These are phyloP conservation scores for Mikania micrantha DNA, from an alignment of 129 eudicot species.

Conservation along the genomic window DNA sequence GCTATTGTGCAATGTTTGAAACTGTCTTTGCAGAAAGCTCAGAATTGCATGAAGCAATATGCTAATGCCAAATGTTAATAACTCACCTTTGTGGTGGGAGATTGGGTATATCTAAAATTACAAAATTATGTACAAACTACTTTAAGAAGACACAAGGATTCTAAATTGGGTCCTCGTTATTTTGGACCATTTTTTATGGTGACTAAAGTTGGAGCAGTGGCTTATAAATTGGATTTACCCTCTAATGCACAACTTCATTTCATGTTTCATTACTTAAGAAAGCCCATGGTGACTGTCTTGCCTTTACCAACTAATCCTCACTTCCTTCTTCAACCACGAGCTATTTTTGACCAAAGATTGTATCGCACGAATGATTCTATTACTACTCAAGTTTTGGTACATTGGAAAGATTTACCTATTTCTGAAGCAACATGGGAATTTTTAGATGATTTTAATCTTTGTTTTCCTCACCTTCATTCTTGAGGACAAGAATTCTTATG, in stretches of 20 bases:
- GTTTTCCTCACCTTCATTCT: no score
- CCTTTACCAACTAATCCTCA: no score
- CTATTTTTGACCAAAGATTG: not conserved
- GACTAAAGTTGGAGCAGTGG: not conserved
- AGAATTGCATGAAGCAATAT: no score
- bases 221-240: not conserved
- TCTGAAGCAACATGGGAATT: not conserved
- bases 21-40: no score
- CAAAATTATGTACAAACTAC: not conserved
- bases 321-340: no score
- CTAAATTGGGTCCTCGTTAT: not conserved
- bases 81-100: not conserved
- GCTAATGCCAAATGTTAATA: no score
- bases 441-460: no score
- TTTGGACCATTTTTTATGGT: not conserved
- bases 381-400: not conserved
- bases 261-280: not conserved
- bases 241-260: not conserved
- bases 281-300: no score
- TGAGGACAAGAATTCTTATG: no score
- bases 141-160: not conserved
- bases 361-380: not conserved
- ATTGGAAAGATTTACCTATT: not conserved
- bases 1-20: no score
- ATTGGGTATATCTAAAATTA: not conserved